Conservation (phyloP, 2,329 filamentous ascomycete species). For the Colletotrichum australisinense region DNA sequence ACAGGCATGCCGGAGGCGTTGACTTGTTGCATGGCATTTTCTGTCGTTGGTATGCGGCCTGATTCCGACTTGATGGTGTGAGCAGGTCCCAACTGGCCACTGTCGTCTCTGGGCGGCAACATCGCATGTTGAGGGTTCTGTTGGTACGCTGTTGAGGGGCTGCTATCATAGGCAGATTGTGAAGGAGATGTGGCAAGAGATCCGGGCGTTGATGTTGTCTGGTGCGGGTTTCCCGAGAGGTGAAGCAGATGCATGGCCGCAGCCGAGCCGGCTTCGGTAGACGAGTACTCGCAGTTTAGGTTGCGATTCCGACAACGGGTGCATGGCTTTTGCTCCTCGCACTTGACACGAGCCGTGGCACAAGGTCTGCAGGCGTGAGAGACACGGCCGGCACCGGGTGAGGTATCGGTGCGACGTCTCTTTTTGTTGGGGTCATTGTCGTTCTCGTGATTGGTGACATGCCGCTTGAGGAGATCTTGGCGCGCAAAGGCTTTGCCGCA, state of each 20-base stretch:
- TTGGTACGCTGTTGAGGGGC: constrained; percentile 37
- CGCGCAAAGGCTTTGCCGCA: constrained; percentile 66
- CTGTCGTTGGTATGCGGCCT: constrained; percentile 48
- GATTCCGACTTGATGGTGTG: constrained; percentile 46
- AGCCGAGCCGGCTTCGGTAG: constrained; percentile 51
- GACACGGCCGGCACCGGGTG: constrained; percentile 60
- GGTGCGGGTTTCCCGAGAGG: constrained; percentile 50
- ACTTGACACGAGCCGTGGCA: constrained; percentile 64
- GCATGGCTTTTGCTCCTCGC: constrained; percentile 66
- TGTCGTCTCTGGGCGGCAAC: constrained; percentile 39
- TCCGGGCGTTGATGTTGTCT: constrained; percentile 30
- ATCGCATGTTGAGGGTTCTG: constrained; percentile 37
- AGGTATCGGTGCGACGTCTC: constrained; percentile 56
- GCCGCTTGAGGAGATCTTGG: constrained; percentile 64
- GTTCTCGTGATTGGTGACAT: constrained; percentile 63
- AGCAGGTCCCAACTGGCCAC: constrained; percentile 41
- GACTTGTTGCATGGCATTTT: constrained; percentile 45
- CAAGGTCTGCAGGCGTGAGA: constrained; percentile 65
- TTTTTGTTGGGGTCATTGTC: constrained; percentile 57
- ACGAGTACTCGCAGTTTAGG: constrained; percentile 55
- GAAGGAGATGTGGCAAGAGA: constrained; percentile 38
- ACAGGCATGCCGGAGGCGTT: constrained; percentile 27
- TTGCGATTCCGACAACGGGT: constrained; percentile 60
- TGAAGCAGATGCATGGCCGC: constrained; percentile 58
- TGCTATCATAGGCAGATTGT: constrained; percentile 34